Evolutionary conservation across 2,329 filamentous ascomycete genomes (phyloP), one percentile per base, ranked within the genome.

Genomic region (Calonectria hawksworthii): DNA sequence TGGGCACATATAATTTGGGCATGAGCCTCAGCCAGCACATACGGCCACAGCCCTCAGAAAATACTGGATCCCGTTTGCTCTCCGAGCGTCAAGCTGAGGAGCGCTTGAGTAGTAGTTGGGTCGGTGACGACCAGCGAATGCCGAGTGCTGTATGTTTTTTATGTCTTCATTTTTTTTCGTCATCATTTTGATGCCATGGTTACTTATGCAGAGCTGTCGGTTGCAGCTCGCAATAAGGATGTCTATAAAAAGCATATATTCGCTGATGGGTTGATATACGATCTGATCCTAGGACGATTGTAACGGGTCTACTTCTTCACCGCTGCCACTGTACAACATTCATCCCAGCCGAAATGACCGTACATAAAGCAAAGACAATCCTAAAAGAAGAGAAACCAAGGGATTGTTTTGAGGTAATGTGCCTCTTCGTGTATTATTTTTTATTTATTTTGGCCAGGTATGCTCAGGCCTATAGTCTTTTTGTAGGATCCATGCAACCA

Each of bases 101-200:
- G 67, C 72, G 50, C 59, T 52, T 44, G 68, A 71, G 67, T 74
- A 65, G 67, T 70, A 74, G 59, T 59, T 74, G 72, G 67, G 71
- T 73, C 66, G 71, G 67, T 73, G 67, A 70, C 71, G 71, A 73
- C 44, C 56, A 73, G 56, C 66, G 59, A 74, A 74, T 71, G 59
- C 59, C 38, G 34, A 54, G 71, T 73, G 68, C 50, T 61, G 36
- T 61, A 61, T 71, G 68, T 67, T 32, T 63, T 63, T 68, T n/a
- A 26, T 11, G 21, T 21, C 34, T n/a, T 61, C 10, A 8, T 38
- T 36, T 63, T 59, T 36, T 61, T 63, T 11, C 16, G 28, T 21
- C 3, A 54, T 21, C 23, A 30, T 30, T 21, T 21, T 7, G 44
- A 47, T n/a, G 44, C 44, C n/a, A 23, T 10, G 10, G 9, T 47